phyloP scores from a whole-genome alignment of 2,329 filamentous ascomycete genomes.

The Biscogniauxia sp. region DNA sequence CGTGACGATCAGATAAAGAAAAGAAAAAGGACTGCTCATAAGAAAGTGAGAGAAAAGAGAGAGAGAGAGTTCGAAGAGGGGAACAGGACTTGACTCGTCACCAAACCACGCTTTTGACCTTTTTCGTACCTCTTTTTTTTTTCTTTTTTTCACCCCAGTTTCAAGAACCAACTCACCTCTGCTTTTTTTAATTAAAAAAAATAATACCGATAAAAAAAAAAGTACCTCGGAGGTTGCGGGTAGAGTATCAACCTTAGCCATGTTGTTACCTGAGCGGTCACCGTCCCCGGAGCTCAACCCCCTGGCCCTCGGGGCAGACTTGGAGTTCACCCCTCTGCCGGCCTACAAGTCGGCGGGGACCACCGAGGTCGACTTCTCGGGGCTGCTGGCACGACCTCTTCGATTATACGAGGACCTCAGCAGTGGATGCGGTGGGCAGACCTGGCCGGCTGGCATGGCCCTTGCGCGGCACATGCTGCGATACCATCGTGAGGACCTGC shows the following conservation, averaged over 20 bases:
- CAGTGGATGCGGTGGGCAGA: slow-evolving; percentile 85
- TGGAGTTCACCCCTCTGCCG: slow-evolving; percentile 53
- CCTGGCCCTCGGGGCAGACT: slow-evolving; percentile 50
- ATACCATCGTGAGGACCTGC: slow-evolving; percentile 63
- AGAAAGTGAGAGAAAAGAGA: background rate
- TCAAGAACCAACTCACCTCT: background rate
- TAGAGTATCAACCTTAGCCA: background rate
- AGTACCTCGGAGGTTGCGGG: background rate
- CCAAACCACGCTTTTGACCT: background rate
- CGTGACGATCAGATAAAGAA: background rate
- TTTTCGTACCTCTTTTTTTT: background rate
- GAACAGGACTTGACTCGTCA: background rate
- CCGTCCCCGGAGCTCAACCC: slow-evolving; percentile 51
- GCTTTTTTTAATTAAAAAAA: background rate
- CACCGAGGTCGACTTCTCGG: slow-evolving; percentile 63
- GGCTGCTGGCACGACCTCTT: slow-evolving; percentile 67
- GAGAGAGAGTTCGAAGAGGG: background rate
- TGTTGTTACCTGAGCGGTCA: slow-evolving; percentile 21
- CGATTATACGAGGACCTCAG: slow-evolving; percentile 80
- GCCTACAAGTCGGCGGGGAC: slow-evolving; percentile 54
- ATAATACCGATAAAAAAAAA: background rate
- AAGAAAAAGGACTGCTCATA: background rate
- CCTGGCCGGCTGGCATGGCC: slow-evolving; percentile 93
- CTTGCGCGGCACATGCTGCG: slow-evolving; percentile 82
- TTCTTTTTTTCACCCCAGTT: background rate